Base-by-base conservation (phyloP, 441 rosid genomes). In the Adansonia gregorii region DNA sequence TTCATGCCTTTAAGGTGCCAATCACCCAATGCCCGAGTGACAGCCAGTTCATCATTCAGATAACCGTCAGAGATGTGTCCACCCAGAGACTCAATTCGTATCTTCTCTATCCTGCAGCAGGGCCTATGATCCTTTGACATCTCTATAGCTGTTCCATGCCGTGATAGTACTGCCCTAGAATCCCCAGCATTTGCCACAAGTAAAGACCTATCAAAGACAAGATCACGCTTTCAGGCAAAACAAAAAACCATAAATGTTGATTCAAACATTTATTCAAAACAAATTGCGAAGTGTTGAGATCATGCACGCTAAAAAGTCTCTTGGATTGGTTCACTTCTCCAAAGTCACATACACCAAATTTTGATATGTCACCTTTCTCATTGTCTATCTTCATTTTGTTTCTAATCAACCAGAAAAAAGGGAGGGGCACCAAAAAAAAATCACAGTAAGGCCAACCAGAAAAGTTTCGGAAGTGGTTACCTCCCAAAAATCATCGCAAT, bases 171-270 rank as follows among this genome's bases (percentile, higher is more conserved):
- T 69, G 96, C 93, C 52, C 93, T 90, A 43, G 90, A 92, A 80
- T 92, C 96, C 31, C 96, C 92, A 31, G 89, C 96, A 84, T 92
- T 92, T 82, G 96, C 96, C 84, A 92, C 93, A 51, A 90, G 90
- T 64, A 92, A 78, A 35, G 93, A 92, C 86, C 96, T 89, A 79
- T 39, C 14, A 65, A 77, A 79, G 67, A 68, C 55, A 73, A 43
- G 15, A 64, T 75, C 19, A 15, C 0, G 1, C 45, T 63, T 66
- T 48, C 39, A 67, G 72, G 72, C 55, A 9, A 68, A 8, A 27
- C 12, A 15, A 51, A 8, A 70, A 15, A 35, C 22, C 73, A 24
- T 51, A 12, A 3, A 24, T 2, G 39, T 48, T 48, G 19, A 48
- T 48, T 69, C 19, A 48, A 69, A 20, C 39, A 68, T 59, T 15